Evolutionary conservation across 129 eudicot genomes (phyloP).

Genomic region (Lonicera japonica): DNA sequence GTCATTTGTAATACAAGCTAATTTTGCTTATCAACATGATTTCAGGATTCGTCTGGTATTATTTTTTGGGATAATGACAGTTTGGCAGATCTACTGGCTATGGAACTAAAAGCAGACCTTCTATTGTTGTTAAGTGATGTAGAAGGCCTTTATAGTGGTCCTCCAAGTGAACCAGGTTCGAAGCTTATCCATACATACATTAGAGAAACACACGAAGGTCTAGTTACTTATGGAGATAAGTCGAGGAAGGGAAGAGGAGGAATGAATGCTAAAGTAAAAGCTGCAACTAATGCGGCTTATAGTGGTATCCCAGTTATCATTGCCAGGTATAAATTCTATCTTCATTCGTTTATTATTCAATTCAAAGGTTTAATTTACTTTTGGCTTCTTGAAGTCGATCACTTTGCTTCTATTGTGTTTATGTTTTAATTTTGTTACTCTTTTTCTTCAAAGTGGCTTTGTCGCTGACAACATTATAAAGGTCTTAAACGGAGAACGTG

Average conservation of each 20-base stretch:
- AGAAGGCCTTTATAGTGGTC: constrained; percentile 89
- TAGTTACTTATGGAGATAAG: constrained; percentile 82
- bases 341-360: background rate
- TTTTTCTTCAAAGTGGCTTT: constrained; percentile 49
- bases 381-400: too few relatives aligned
- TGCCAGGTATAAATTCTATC: constrained; percentile 45
- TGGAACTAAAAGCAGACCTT: constrained; percentile 84
- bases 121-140: constrained; percentile 90
- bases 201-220: constrained; percentile 63
- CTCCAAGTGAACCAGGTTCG: constrained; percentile 85
- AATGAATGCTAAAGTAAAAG: constrained; percentile 93
- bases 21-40: background rate
- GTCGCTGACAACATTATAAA: constrained; percentile 55
- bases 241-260: constrained; percentile 97
- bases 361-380: too few relatives aligned
- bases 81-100: constrained; percentile 75
- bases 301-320: constrained; percentile 82
- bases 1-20: background rate
- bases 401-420: too few relatives aligned
- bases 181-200: constrained; percentile 73
- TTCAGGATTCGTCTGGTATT: constrained; percentile 85
- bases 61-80: constrained; percentile 93
- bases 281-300: constrained; percentile 72
- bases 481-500: constrained; percentile 64
- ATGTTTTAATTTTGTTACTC: constrained; percentile 2